Evolutionary conservation across 768 basidiomycete genomes (phyloP), one percentile per base, ranked within the genome.

Genomic region (Sporobolomyces roseus): DNA sequence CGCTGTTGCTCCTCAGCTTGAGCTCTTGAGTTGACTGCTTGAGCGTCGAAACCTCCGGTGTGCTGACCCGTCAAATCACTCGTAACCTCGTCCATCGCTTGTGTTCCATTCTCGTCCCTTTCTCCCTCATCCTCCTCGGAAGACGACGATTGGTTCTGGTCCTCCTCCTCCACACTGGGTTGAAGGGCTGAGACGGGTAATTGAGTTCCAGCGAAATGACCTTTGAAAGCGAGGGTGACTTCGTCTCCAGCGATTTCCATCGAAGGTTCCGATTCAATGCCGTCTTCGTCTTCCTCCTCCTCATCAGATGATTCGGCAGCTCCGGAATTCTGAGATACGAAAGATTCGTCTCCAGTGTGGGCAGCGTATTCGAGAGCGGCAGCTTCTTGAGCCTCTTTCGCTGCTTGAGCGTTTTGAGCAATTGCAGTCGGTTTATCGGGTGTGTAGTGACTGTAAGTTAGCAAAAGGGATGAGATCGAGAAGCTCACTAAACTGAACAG

Each of bases 231-330:
- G 23, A 56, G 49, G 48, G 68, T 70, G 10, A 60, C 32, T 35
- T 65, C 61, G 55, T 72, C 71, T 19, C 59, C 63, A 12, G 71
- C 68, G 32, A 75, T 66, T 48, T 73, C 71, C 63, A 72, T 67
- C 46, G 63, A 66, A 25, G 68, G 46, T 46, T 69, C 65, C 23
- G n/a, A 32, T 23, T 45, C 59, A 46, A 49, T 43, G 45, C 16
- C 50, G 13, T 33, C 49, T 0, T 50, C 58, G 21, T 43, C 51
- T 0, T 46, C 50, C 10, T 48, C 35, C 1, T 23, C 32, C 5
- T 38, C 50, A 19, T 63, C 60, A 8, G 16, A 2, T 0, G n/a
- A n/a, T n/a, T n/a, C n/a, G n/a, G n/a, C n/a, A n/a, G n/a, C n/a
- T n/a, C n/a, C n/a, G n/a, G n/a, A n/a, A n/a, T n/a, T n/a, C n/a